Conservation (phyloP, 495 filamentous ascomycete genomes). For the Lindgomyces ingoldianus region DNA sequence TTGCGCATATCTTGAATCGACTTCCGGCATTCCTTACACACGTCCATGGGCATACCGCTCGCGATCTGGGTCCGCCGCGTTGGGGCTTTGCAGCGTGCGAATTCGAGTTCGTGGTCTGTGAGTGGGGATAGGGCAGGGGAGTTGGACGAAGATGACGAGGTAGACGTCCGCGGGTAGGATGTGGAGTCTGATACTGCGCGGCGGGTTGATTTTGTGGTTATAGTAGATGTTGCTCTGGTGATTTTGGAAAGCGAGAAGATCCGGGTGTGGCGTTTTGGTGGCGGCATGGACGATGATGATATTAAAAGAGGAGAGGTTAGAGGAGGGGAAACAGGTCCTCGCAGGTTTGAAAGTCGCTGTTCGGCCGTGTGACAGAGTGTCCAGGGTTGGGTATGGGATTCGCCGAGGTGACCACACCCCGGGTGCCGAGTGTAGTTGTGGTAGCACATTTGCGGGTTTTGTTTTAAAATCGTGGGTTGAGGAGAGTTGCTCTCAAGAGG, state of each 20-base stretch:
- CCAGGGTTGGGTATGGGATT: background rate
- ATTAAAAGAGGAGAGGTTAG: background rate
- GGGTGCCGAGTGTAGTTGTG: slow-evolving; percentile 21
- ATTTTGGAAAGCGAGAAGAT: too few species aligned
- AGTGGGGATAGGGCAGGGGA: background rate
- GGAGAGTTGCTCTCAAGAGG: too few species aligned
- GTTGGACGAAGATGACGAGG: background rate
- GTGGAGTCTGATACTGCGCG: background rate
- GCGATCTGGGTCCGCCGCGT: background rate
- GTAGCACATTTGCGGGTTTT: slow-evolving; percentile 33
- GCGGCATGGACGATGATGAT: background rate
- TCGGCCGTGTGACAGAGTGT: slow-evolving; percentile 14
- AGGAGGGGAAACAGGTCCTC: background rate
- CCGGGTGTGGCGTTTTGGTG: background rate
- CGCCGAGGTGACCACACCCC: slow-evolving; percentile 23
- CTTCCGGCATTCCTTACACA: slow-evolving; percentile 11
- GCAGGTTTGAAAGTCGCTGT: background rate
- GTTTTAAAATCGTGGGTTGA: too few species aligned
- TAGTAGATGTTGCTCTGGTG: background rate
- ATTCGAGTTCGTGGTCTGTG: slow-evolving; percentile 3
- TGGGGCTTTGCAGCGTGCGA: background rate
- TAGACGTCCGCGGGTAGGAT: background rate
- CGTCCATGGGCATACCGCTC: background rate
- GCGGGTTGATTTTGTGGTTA: background rate
- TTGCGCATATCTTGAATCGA: slow-evolving; percentile 14